Evolutionary conservation across 1,284 basidiomycete genomes (phyloP).

Genomic region (Rhodotorula sp.): DNA sequence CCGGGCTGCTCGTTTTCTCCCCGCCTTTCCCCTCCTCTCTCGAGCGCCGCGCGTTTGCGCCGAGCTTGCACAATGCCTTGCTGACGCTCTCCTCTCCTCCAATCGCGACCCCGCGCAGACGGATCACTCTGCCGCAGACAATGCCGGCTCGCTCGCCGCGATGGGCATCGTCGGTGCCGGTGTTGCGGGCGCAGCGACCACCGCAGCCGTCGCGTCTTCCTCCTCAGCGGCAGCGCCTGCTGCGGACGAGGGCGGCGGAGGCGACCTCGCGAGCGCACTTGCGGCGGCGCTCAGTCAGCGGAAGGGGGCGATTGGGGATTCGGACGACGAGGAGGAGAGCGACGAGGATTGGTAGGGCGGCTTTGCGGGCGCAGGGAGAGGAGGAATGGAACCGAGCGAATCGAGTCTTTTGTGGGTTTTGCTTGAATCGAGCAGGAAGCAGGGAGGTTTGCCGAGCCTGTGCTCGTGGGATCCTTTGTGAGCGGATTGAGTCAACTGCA

Average conservation of each 20-base stretch:
- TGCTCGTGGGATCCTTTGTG: too few species aligned
- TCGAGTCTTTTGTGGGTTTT: too few species aligned
- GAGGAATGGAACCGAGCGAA: too few species aligned
- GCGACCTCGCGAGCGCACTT: slow-evolving; percentile 65
- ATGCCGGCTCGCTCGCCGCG: slow-evolving; percentile 42
- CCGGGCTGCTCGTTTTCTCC: too few species aligned
- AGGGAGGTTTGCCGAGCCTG: too few species aligned
- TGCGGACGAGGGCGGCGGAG: slow-evolving; percentile 48
- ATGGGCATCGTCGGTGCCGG: slow-evolving; percentile 50
- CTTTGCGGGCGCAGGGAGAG: too few species aligned
- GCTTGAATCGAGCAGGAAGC: too few species aligned
- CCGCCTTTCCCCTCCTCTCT: neutral
- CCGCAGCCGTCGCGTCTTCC: slow-evolving; percentile 48
- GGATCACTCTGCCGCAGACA: slow-evolving; percentile 37
- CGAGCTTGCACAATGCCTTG: too few species aligned
- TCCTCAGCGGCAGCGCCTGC: slow-evolving; percentile 55
- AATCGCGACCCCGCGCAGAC: slow-evolving; percentile 45
- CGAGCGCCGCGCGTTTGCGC: neutral
- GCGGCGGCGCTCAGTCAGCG: slow-evolving; percentile 69
- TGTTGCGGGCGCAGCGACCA: slow-evolving; percentile 56
- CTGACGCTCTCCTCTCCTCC: slow-evolving; percentile 1
- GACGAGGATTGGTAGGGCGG: slow-evolving; percentile 61
- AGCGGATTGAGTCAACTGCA: too few species aligned
- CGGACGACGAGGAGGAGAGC: slow-evolving; percentile 65
- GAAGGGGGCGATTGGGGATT: slow-evolving; percentile 87